Conservation (phyloP, 2,329 filamentous ascomycete species). For the Harringtonia aguacate region DNA sequence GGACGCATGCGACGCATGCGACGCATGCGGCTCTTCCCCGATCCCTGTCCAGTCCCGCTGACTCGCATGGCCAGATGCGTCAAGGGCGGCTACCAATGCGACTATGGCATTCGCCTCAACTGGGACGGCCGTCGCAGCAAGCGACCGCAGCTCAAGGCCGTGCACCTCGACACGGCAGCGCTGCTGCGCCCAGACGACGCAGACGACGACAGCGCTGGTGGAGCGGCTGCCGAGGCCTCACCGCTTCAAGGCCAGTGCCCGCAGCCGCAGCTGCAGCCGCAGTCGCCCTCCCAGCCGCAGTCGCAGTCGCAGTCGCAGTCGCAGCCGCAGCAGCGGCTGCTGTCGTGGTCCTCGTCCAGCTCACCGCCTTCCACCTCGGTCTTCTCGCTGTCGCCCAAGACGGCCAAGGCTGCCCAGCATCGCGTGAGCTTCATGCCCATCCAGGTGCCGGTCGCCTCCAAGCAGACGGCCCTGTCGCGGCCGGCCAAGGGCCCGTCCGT, state of each 20-base stretch:
- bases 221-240: background rate
- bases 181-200: conserved; percentile 1
- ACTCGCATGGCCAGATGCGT: conserved; percentile 44
- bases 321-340: conserved; percentile 5
- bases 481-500: background rate
- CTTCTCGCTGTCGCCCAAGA: background rate
- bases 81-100: conserved; percentile 61
- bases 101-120: conserved; percentile 72
- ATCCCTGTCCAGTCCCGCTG: no score
- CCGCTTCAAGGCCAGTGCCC: background rate
- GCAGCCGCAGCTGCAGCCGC: background rate
- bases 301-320: conserved; percentile 4
- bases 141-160: conserved; percentile 29
- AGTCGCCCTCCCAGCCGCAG: background rate
- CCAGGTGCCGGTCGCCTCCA: background rate
- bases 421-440: conserved; percentile 4
- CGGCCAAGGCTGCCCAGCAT: background rate
- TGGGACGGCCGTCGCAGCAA: conserved; percentile 65
- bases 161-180: conserved; percentile 7
- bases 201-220: background rate
- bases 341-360: background rate
- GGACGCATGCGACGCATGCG: no score
- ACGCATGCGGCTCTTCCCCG: no score
- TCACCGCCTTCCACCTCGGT: conserved; percentile 4
- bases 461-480: background rate